Conservation (phyloP, 202 grass and related monocot genomes). For the Cymbopogon flexuosus region DNA sequence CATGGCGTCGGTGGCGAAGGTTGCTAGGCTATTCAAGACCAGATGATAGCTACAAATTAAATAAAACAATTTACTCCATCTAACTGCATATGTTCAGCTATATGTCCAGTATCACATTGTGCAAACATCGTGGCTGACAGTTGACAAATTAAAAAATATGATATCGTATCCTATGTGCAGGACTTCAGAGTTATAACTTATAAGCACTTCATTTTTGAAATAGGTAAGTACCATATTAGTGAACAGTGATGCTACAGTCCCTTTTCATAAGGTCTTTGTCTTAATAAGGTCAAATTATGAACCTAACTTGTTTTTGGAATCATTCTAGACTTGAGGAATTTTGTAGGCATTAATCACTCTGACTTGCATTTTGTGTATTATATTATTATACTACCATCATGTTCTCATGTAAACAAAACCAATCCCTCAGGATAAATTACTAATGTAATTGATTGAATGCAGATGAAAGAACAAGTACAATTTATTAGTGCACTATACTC, state of each 20-base stretch:
- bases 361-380: neutral
- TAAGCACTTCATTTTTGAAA: neutral
- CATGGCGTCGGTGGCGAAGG: constrained; percentile 15
- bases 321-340: neutral
- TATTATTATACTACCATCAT: neutral
- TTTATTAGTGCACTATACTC: neutral
- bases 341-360: neutral
- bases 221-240: neutral
- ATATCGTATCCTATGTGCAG: neutral
- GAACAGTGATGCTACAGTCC: neutral
- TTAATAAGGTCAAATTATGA: neutral
- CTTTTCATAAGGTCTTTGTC: neutral
- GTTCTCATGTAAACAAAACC: neutral
- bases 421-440: neutral
- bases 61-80: neutral
- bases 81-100: neutral
- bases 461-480: neutral
- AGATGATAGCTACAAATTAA: constrained; percentile 16
- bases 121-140: neutral
- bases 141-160: neutral
- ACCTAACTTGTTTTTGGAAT: neutral
- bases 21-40: neutral
- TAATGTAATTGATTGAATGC: neutral
- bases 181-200: neutral
- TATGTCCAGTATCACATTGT: neutral